phyloP scores from a whole-genome alignment of 1,284 basidiomycete species.

The Ganoderma lucidum region DNA sequence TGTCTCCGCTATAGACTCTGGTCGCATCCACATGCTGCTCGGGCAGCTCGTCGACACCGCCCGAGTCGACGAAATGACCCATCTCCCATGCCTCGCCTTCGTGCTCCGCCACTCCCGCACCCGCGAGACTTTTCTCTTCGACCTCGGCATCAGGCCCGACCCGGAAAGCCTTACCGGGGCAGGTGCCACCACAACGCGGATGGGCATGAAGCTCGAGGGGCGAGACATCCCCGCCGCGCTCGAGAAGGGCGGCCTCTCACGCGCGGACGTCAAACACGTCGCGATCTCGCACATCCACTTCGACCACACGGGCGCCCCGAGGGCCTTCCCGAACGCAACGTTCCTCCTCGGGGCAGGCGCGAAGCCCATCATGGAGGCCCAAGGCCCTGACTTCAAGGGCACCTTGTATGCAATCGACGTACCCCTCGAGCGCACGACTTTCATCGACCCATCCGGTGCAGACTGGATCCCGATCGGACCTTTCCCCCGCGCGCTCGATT shows the following conservation, averaged over 20 bases:
- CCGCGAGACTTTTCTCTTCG: slow-evolving; percentile 52
- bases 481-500: slow-evolving; percentile 42
- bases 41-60: slow-evolving; percentile 48
- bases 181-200: slow-evolving; percentile 10
- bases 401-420: slow-evolving; percentile 24
- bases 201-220: slow-evolving; percentile 37
- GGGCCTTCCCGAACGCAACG: slow-evolving; percentile 53
- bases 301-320: slow-evolving; percentile 54
- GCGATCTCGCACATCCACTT: slow-evolving; percentile 60
- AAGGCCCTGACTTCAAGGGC: slow-evolving; percentile 36
- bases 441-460: slow-evolving; percentile 13
- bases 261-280: slow-evolving; percentile 52
- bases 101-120: slow-evolving; percentile 55
- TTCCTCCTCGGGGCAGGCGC: slow-evolving; percentile 49
- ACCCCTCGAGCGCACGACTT: slow-evolving; percentile 24
- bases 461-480: slow-evolving; percentile 36
- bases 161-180: slow-evolving; percentile 24
- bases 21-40: slow-evolving; percentile 47
- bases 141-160: slow-evolving; percentile 59
- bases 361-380: slow-evolving; percentile 38
- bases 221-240: slow-evolving; percentile 55
- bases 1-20: slow-evolving; percentile 60
- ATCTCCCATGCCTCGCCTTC: slow-evolving; percentile 55
- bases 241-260: slow-evolving; percentile 52
- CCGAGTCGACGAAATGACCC: slow-evolving; percentile 31